Base-by-base conservation (phyloP, 306 rosid genomes). In the Quercus wislizeni region DNA sequence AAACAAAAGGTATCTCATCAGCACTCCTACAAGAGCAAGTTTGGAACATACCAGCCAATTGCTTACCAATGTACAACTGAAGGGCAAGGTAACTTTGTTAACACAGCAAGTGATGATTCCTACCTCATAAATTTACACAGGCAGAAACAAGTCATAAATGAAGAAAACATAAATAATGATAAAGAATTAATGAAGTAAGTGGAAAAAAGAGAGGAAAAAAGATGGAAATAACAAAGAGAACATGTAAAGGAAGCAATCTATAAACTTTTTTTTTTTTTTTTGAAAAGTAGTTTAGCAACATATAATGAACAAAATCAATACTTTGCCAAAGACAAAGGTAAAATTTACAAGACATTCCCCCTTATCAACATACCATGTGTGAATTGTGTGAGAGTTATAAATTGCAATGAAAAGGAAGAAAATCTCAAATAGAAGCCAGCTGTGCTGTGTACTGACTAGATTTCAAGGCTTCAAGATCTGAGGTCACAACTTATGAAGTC, bases 21-120 rank as follows among this genome's bases (percentile, higher is more conserved):
- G 0, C 31, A 55, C 7, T 11, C 10, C 43, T 18, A 27, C 38
- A 69, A 6, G 5, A 11, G 11, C 51, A 81, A 25, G 17, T 19
- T 49, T 21, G 19, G 43, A 69, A 23, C 85, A 41, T 82, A 77
- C 82, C 81, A 20, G 49, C 52, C 61, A 43, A 63, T 17, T 67
- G 41, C 46, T 64, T 17, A 5, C 72, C 72, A 1, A 19, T 33
- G 52, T 10, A 11, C n/a, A 35, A 21, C 19, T 8, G 46, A 25
- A 67, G 4, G 14, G 21, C 46, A 31, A 68, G 23, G 43, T 67
- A 19, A 25, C 64, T 28, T 4, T 33, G 14, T 28, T 57, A 23
- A 64, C 57, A 35, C 43, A 62, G 43, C 64, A 65, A 55, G 27
- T 35, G 43, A 11, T 76, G 59, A 58, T 73, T 77, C 76, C 78